phyloP scores from a whole-genome alignment of 2,329 filamentous ascomycete genomes.

The Neofusicoccum umdonicola region DNA sequence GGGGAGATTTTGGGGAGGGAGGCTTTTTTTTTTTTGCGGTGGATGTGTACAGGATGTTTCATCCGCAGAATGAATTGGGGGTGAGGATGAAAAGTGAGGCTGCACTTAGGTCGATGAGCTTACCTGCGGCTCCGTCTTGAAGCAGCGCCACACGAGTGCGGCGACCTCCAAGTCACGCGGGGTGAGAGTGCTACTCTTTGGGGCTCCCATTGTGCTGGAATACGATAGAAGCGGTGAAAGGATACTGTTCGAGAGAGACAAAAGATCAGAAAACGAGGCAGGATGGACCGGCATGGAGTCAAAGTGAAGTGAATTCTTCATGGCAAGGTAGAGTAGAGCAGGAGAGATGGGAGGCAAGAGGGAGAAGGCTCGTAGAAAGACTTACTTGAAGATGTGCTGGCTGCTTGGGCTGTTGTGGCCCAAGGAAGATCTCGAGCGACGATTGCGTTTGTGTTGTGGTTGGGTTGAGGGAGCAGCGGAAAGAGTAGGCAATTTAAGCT shows the following conservation, averaged over 20 bases:
- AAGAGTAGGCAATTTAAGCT: neutral
- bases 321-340: too few species aligned
- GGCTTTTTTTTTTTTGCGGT: too few species aligned
- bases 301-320: too few species aligned
- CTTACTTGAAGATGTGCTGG: too few species aligned
- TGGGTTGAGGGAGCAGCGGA: neutral
- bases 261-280: too few species aligned
- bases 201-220: neutral
- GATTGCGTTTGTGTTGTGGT: neutral
- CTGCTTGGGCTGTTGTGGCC: too few species aligned
- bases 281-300: too few species aligned
- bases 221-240: too few species aligned
- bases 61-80: neutral
- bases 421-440: neutral
- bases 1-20: neutral
- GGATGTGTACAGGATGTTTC: too few species aligned
- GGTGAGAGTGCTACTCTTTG: neutral
- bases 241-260: too few species aligned
- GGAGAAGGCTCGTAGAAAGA: too few species aligned
- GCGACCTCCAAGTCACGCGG: constrained; percentile 9
- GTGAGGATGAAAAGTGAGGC: neutral
- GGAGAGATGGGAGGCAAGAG: too few species aligned
- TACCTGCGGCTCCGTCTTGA: constrained; percentile 16
- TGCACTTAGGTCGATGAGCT: neutral
- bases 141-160: neutral